Conservation (phyloP, 768 basidiomycete genomes). For the Galerina marginata region DNA sequence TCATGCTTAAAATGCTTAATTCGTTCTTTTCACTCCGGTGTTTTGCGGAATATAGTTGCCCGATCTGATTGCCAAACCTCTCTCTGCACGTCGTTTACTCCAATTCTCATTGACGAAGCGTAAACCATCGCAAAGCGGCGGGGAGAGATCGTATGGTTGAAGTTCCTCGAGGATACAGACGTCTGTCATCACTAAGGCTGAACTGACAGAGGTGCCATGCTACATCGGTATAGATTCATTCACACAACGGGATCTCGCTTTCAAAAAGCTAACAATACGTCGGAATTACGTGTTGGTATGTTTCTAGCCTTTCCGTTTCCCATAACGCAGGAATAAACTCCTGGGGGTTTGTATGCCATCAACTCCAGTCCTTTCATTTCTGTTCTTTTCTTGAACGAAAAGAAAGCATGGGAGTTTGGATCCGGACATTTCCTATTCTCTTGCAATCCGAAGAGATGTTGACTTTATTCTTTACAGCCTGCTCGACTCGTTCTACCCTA, state of each 20-base stretch:
- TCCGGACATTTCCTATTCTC: constrained; percentile 2
- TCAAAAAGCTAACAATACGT: neutral
- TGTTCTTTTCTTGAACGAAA: neutral
- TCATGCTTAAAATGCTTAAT: constrained; percentile 16
- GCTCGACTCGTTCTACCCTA: neutral
- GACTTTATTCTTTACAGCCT: neutral
- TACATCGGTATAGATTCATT: neutral
- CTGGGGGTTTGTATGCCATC: neutral
- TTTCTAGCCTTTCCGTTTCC: neutral
- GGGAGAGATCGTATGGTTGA: neutral
- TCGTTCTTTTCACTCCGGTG: constrained; percentile 13
- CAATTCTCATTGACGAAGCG: neutral
- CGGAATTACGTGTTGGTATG: constrained; percentile 6
- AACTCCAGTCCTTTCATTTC: neutral
- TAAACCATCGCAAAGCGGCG: neutral
- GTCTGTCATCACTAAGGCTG: neutral
- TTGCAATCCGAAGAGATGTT: neutral
- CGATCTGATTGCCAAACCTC: neutral
- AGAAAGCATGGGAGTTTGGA: neutral
- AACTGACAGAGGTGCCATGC: neutral
- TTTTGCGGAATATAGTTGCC: constrained; percentile 1
- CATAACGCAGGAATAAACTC: neutral
- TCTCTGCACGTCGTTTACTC: neutral
- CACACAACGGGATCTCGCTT: neutral
- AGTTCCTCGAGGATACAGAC: neutral